Base-by-base conservation (phyloP, 2,329 filamentous ascomycete genomes). In the Thyridium curvatum region DNA sequence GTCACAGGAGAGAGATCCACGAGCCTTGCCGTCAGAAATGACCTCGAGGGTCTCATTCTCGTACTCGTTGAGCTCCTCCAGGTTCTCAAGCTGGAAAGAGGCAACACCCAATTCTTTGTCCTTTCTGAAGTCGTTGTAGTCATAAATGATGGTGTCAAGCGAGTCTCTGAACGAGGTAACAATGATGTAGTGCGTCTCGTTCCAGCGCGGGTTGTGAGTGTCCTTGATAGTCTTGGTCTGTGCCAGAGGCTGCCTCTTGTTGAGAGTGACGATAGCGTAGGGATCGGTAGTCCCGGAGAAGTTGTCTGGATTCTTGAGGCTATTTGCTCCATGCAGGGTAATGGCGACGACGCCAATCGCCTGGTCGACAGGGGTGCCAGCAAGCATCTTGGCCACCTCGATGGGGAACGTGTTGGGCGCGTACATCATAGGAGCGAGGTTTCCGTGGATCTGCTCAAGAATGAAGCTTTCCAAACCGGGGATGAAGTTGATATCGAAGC, bases 401-500 rank as follows among this genome's bases (percentile, higher is more conserved):
- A 98, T 93, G 13, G 93, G 93, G 71, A 98, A 98, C 36, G 97
- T 89, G 52, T 98, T 95, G 8, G 93, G 93, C 30, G 81, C 83
- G 58, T 98, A 98, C 88, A 98, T 95, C 84, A 98, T 97, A 0
- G 93, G 94, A 2, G 80, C 84, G 36, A 98, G 68, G 55, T 91
- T 96, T 46, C 84, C 86, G 61, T 98, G 94, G 38, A 98, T 94
- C 66, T 94, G 88, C 52, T 98, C 93, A 58, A 86, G 81, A 52
- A 98, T 98, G 63, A 98, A 98, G 41, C 62, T 77, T 61, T 97
- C 90, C 17, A 98, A 74, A 50, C 91, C 91, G 14, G 93, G 93
- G 50, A 98, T 94, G 64, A 98, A 96, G 67, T 96, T 97, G 72
- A 98, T 97, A 55, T 98, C 93, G 58, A 98, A 96, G 30, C 93